A percentile compares a stretch with the other conserved stretches of the same genome.
phyloP scores from a whole-genome alignment of 805 yeast genomes.

The Starmerella ratchasimensis region DNA sequence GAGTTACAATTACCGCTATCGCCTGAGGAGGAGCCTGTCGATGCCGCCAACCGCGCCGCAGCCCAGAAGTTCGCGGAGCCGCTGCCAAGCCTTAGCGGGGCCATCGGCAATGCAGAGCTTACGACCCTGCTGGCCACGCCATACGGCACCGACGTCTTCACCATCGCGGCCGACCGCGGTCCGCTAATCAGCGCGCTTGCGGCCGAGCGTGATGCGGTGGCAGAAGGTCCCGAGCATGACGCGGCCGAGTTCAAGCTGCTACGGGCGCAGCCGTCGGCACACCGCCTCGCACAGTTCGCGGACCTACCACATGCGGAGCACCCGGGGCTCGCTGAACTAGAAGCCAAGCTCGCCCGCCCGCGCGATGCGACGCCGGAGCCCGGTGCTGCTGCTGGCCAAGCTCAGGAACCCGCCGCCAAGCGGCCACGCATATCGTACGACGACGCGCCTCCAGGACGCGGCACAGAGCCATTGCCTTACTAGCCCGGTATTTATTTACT shows the following conservation, averaged over 20 bases:
- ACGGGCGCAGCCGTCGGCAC: conserved; percentile 3
- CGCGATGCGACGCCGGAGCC: not conserved
- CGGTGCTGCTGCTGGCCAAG: conserved; percentile 1
- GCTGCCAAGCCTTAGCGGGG: not conserved
- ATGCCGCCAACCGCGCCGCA: no score
- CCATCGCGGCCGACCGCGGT: no score
- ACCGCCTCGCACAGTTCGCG: not conserved
- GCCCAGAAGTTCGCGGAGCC: no score
- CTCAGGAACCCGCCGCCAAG: conserved; percentile 5
- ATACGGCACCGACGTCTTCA: not conserved
- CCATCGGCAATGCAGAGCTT: conserved; percentile 2
- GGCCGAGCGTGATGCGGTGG: not conserved
- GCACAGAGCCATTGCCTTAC: conserved; percentile 14
- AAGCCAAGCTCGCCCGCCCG: not conserved
- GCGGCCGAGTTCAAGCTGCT: not conserved
- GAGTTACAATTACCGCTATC: no score
- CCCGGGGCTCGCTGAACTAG: not conserved
- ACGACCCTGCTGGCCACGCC: not conserved
- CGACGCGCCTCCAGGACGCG: conserved; percentile 7
- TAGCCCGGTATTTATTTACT: not conserved
- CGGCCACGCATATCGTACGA: conserved; percentile 10
- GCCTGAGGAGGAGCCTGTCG: no score
- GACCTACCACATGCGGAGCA: not conserved
- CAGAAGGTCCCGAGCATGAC: not conserved
- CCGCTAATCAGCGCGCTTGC: no score